A percentile compares a stretch with the other conserved stretches of the same genome.
Evolutionary conservation across 2,329 filamentous ascomycete species (phyloP).

Genomic region (Fusarium floridanum): DNA sequence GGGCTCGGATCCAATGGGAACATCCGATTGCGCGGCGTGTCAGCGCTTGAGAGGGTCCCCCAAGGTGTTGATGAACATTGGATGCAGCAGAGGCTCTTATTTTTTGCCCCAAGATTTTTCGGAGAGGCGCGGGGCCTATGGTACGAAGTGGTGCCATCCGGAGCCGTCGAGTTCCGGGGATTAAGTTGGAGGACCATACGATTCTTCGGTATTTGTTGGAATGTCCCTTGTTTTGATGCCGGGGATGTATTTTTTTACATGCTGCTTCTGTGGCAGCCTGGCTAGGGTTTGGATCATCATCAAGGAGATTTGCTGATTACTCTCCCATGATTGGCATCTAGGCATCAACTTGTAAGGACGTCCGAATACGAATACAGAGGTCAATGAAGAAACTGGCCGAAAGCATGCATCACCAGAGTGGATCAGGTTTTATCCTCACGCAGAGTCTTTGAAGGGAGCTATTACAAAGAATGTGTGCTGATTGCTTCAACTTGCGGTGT

Average conservation of each 20-base stretch:
- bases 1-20: slow-evolving; percentile 28
- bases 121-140: slow-evolving; percentile 34
- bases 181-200: slow-evolving; percentile 43
- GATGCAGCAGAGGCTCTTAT: neutral
- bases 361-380: slow-evolving; percentile 39
- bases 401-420: neutral
- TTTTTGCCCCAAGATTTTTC: slow-evolving; percentile 19
- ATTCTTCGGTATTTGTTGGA: slow-evolving; percentile 45
- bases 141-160: slow-evolving; percentile 46
- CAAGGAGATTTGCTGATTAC: neutral
- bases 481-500: neutral
- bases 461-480: neutral
- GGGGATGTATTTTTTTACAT: slow-evolving; percentile 10
- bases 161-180: slow-evolving; percentile 40
- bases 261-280: slow-evolving; percentile 3
- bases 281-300: neutral
- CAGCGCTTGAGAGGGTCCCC: slow-evolving; percentile 2
- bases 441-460: neutral
- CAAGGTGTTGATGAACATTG: neutral
- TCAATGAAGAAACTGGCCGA: neutral
- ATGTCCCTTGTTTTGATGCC: slow-evolving; percentile 8
- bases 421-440: neutral
- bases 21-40: slow-evolving; percentile 37
- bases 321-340: too few species aligned
- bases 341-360: neutral